phyloP scores from a whole-genome alignment of 1,284 basidiomycete species.

The Moesziomyces globuligerus region DNA sequence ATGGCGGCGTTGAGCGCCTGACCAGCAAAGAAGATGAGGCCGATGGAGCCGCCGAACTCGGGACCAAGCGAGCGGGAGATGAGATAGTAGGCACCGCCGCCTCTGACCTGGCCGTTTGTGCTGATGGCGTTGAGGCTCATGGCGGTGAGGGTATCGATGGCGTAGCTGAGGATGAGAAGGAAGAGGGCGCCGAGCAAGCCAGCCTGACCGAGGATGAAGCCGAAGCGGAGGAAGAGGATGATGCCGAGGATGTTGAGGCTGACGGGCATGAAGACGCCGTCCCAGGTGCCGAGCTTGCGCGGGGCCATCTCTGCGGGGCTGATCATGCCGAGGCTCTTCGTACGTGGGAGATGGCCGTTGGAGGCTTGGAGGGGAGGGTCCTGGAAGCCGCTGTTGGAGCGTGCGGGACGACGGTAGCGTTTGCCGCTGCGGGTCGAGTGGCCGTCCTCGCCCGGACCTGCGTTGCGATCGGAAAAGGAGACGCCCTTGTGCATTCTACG shows the following conservation, averaged over 20 bases:
- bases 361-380: constrained; percentile 8
- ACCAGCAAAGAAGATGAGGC: constrained; percentile 65
- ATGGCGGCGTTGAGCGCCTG: constrained; percentile 65
- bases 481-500: constrained; percentile 39
- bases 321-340: constrained; percentile 56
- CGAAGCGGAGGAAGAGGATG: constrained; percentile 66
- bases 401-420: constrained; percentile 25
- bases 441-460: constrained; percentile 43
- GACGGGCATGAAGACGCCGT: constrained; percentile 66
- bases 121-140: constrained; percentile 65
- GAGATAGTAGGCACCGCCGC: constrained; percentile 66
- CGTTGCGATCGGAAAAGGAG: constrained; percentile 40
- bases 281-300: constrained; percentile 65
- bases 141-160: constrained; percentile 64
- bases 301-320: constrained; percentile 50
- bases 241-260: constrained; percentile 66
- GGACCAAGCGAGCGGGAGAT: constrained; percentile 66
- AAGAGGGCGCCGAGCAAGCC: constrained; percentile 62
- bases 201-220: constrained; percentile 65
- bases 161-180: constrained; percentile 59
- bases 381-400: constrained; percentile 42
- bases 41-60: constrained; percentile 66
- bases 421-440: constrained; percentile 17
- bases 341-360: constrained; percentile 23
- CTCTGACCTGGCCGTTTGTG: constrained; percentile 66